Evolutionary conservation across 192 early-diverging fungal species (phyloP).

Genomic region (Podila horticola): DNA sequence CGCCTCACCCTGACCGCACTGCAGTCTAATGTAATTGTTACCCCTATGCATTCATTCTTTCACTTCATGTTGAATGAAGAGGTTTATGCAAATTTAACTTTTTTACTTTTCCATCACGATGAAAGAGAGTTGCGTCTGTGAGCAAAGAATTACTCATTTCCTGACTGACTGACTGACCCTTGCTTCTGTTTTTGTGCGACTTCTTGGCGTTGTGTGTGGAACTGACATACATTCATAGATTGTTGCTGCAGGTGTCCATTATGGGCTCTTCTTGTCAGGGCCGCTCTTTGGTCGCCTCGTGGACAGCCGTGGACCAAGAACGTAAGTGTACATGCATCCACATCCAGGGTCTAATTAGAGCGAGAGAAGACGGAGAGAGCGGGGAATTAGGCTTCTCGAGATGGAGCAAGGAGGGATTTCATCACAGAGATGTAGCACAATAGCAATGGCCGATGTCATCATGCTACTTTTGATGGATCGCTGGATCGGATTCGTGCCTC

Average conservation of each 20-base stretch:
- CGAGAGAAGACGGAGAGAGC: too few relatives aligned
- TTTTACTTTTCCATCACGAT: neutral
- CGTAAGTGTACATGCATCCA: slow-evolving; percentile 10
- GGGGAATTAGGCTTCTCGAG: neutral
- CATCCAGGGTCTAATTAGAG: too few relatives aligned
- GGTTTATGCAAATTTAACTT: neutral
- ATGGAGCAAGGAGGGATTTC: neutral
- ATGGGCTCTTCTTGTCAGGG: slow-evolving; percentile 49
- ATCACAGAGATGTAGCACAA: neutral
- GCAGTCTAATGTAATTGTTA: slow-evolving; percentile 34
- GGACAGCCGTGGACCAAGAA: slow-evolving; percentile 30
- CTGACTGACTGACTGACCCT: neutral
- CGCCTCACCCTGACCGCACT: slow-evolving; percentile 35
- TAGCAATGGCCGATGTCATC: neutral
- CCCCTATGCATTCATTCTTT: neutral
- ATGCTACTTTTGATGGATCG: neutral
- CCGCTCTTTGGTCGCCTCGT: slow-evolving; percentile 42
- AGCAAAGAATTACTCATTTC: neutral
- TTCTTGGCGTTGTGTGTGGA: neutral
- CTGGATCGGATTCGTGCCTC: neutral
- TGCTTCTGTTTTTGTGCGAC: neutral
- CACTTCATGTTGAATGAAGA: neutral
- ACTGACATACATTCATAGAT: slow-evolving; percentile 4
- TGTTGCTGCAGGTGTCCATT: slow-evolving; percentile 43
- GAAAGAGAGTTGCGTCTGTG: too few relatives aligned